These are phyloP conservation scores for Leishmania martiniquensis DNA, from an alignment of 208 protist species.

Conservation along the genomic window DNA sequence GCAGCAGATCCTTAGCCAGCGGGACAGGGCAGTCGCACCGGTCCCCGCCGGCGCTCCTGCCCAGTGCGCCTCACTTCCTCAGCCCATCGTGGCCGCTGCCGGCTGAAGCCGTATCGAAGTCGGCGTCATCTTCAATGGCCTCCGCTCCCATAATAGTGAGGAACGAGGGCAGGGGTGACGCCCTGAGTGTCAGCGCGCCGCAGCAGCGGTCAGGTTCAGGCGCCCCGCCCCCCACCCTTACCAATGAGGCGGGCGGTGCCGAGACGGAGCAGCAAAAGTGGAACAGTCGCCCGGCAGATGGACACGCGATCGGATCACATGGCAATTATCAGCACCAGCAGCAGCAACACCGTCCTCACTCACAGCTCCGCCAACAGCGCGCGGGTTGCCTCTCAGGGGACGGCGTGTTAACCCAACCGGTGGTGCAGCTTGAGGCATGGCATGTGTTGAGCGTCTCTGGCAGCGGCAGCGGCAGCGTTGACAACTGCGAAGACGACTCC, in stretches of 20 bases:
- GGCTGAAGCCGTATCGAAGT: not conserved
- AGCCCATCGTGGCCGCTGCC: not conserved
- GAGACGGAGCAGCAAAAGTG: not conserved
- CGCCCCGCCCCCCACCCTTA: not conserved
- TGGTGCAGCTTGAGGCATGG: not conserved
- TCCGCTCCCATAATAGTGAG: not conserved
- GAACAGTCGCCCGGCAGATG: not conserved
- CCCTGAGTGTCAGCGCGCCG: not conserved
- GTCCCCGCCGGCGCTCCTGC: not conserved
- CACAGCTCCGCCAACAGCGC: not conserved
- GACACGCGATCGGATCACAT: not conserved
- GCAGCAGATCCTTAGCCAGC: not conserved
- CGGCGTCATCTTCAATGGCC: not conserved
- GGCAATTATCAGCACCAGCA: not conserved
- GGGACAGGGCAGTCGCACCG: not conserved
- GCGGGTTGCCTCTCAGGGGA: not conserved
- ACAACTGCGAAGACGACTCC: not conserved
- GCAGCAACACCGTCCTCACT: not conserved
- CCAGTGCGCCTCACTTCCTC: not conserved
- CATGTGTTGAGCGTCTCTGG: not conserved
- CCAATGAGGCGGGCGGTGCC: not conserved
- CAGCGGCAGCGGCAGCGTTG: not conserved
- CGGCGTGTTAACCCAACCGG: not conserved
- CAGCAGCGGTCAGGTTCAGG: not conserved
- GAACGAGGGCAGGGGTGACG: not conserved